Evolutionary conservation across 257 asterid genomes (phyloP), one percentile per base, ranked within the genome.

Genomic region (Solanum clarkiae): DNA sequence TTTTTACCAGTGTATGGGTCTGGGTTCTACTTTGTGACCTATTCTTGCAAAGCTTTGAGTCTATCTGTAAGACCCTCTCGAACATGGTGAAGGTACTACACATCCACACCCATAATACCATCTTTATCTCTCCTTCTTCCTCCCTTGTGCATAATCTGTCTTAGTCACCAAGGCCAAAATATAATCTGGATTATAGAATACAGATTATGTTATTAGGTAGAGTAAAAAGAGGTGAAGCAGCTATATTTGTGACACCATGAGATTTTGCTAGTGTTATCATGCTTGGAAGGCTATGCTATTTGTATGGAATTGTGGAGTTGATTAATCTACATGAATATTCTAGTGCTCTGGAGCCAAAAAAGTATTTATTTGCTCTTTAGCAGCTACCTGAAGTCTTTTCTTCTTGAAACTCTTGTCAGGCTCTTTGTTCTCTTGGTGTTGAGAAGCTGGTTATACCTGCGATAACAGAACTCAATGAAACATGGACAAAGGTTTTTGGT

Each of bases 401-500:
- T 91, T 80, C 57, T n/a, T 84, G 45, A 47, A 24, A 62, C 84
- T 85, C 40, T 84, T 85, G 55, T 81, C 93, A 97, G 99, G 94
- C 90, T 85, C 98, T 97, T 71, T 22, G 87, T 88, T 90, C 94
- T 84, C 92, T 97, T 84, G 93, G 92, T 81, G 94, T 97, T 79
- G 91, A 90, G 89, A 91, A 90, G 74, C 89, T 97, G 86, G 94
- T 97, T 42, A 94, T 97, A 86, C 99, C 98, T 22, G 98, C 99
- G 66, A 91, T 97, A 85, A 84, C 96, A 49, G 96, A 93, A 83
- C 94, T 95, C 8, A 88, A 79, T 20, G 93, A 94, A 81, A 97
- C 98, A 26, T 97, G 99, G 99, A 97, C 98, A 22, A 89, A 91
- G 32, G 91, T 91, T 62, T 97, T 97, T 79, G 97, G 96, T 80